Base-by-base conservation (phyloP, 768 basidiomycete species). In the Hericium rajendrae region DNA sequence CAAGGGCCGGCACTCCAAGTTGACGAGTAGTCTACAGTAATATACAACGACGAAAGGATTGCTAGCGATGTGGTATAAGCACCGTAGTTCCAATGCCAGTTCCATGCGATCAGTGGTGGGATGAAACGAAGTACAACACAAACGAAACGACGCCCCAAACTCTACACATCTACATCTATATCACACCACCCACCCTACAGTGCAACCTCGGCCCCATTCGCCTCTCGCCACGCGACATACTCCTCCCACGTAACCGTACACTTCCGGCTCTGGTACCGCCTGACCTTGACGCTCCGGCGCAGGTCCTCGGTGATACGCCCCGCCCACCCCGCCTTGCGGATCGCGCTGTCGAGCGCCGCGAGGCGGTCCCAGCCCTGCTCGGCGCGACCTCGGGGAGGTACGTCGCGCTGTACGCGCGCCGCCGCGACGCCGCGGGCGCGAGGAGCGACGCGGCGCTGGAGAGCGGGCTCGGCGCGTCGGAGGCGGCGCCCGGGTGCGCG, bases 291-390 rank as follows among this genome's bases (percentile, higher is more conserved):
- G 66, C 82, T 84, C 62, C 88, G 76, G 51, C 91, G 77, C 52
- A 92, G 70, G 63, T 88, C 88, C 68, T 95, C 93, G 0, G 85
- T 88, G 65, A 94, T 88, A 52, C 71, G 70, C 1, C 90, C 91
- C 57, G 70, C 80, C 87, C 88, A 98, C 3, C 94, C 97, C 3
- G 94, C 91, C 72, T 99, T 99, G 60, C 83, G 81, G 61, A 98
- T 92, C 28, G 94, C 92, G 64, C 86, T 92, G 64, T 94, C 86
- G 40, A 99, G 73, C 6, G 95, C 86, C 70, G 97, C 89, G 57
- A 86, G 74, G 78, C 88, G 88, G 60, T 85, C 82, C 97, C 97
- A 99, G 6, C 91, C 94, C 70, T 98, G 95, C 39, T 92, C 91
- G 0, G 81, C 46, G 91, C 87, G 58, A 99, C 88, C 55, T 97